Evolutionary conservation across 2,329 filamentous ascomycete species (phyloP).

Genomic region (Scedosporium apiospermum): DNA sequence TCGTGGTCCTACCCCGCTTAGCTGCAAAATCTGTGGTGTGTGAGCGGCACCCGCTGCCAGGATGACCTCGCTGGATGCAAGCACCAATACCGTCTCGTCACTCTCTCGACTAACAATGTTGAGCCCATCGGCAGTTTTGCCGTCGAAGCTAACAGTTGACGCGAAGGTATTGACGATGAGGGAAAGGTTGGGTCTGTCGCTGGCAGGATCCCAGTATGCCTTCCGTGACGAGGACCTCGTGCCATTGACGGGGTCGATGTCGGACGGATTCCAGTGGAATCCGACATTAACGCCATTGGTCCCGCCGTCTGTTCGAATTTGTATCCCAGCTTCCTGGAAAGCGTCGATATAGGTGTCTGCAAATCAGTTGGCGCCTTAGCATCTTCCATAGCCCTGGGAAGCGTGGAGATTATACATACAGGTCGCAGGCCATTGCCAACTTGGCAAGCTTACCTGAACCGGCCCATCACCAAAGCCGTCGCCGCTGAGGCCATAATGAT

Average conservation of each 20-base stretch:
- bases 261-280: slow-evolving; percentile 2
- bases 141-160: slow-evolving; percentile 20
- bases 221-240: slow-evolving; percentile 1
- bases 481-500: neutral
- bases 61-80: slow-evolving; percentile 34
- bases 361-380: neutral
- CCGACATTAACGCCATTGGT: slow-evolving; percentile 1
- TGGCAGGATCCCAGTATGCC: slow-evolving; percentile 3
- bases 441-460: slow-evolving; percentile 2
- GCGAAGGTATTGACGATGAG: slow-evolving; percentile 24
- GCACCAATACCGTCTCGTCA: slow-evolving; percentile 6
- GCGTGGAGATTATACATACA: neutral
- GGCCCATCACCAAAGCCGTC: slow-evolving; percentile 3
- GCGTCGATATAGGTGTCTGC: slow-evolving; percentile 2
- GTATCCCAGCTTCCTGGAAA: neutral
- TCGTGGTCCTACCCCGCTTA: slow-evolving; percentile 37
- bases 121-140: slow-evolving; percentile 22
- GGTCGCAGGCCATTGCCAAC: slow-evolving; percentile 4
- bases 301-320: neutral
- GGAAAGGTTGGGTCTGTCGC: slow-evolving; percentile 13
- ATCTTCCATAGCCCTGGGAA: neutral
- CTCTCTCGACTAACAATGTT: slow-evolving; percentile 11
- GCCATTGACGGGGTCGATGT: slow-evolving; percentile 2
- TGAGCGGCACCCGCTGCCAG: slow-evolving; percentile 38
- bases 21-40: slow-evolving; percentile 40